These are phyloP conservation scores for Lineolata rhizophorae DNA, from an alignment of 495 filamentous ascomycete genomes.

Conservation along the genomic window DNA sequence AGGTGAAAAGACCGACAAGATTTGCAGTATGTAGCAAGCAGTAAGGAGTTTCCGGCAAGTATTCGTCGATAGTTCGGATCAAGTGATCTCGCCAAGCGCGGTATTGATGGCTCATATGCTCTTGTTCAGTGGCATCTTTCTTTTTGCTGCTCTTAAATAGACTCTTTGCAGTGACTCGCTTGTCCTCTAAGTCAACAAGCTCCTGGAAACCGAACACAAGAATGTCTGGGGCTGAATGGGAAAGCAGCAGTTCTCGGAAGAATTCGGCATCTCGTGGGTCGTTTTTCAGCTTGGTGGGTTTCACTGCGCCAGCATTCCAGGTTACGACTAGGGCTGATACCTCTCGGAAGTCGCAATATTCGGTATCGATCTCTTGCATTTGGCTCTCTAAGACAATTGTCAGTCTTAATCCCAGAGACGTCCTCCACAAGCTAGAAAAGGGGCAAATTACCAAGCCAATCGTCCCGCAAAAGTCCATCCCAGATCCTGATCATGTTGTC, in stretches of 20 bases:
- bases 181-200: constrained; percentile 88
- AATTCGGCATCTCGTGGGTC: constrained; percentile 45
- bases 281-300: constrained; percentile 56
- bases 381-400: constrained; percentile 32
- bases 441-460: constrained; percentile 54
- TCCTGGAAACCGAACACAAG: constrained; percentile 96
- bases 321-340: constrained; percentile 61
- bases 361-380: constrained; percentile 61
- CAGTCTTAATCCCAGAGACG: neutral
- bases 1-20: constrained; percentile 85
- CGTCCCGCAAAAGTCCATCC: constrained; percentile 85
- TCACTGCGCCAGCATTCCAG: constrained; percentile 91
- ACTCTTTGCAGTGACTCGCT: constrained; percentile 64
- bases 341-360: constrained; percentile 70
- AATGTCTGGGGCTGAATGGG: constrained; percentile 55
- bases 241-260: constrained; percentile 43
- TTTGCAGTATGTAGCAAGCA: constrained; percentile 70
- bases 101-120: constrained; percentile 94
- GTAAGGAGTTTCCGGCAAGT: constrained; percentile 66
- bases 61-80: constrained; percentile 54
- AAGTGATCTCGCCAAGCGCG: constrained; percentile 87
- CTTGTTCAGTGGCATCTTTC: constrained; percentile 69
- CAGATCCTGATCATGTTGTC: constrained; percentile 72
- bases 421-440: neutral
- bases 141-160: constrained; percentile 46